Conservation (phyloP, 2,329 filamentous ascomycete species). For the Penicillium capsulatum region DNA sequence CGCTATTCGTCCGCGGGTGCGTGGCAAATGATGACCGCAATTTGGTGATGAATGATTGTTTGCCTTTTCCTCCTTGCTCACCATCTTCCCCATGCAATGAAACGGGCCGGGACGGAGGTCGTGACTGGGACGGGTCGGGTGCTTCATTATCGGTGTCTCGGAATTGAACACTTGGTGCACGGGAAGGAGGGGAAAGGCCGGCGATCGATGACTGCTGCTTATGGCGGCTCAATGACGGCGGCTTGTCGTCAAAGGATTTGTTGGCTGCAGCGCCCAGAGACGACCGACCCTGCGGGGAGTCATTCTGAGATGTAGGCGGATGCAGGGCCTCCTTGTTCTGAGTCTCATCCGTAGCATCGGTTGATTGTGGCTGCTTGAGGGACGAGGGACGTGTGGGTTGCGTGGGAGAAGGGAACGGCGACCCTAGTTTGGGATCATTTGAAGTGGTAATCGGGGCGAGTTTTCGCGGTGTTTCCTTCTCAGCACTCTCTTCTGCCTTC, state of each 20-base stretch:
- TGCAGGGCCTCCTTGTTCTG: slow-evolving; percentile 14
- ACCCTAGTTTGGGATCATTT: slow-evolving; percentile 22
- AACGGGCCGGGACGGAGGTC: slow-evolving; percentile 58
- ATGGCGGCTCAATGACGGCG: slow-evolving; percentile 19
- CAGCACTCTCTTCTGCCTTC: slow-evolving; percentile 14
- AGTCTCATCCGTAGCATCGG: slow-evolving; percentile 13
- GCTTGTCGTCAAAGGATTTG: slow-evolving; percentile 22
- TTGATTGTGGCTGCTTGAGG: slow-evolving; percentile 13
- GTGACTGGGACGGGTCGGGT: slow-evolving; percentile 50
- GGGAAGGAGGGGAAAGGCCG: slow-evolving; percentile 38
- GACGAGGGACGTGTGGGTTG: slow-evolving; percentile 19
- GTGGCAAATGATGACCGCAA: slow-evolving; percentile 60
- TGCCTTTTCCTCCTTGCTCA: slow-evolving; percentile 57
- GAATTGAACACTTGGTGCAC: slow-evolving; percentile 72
- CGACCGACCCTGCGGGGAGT: slow-evolving; percentile 17
- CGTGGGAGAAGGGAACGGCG: slow-evolving; percentile 30
- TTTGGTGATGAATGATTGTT: slow-evolving; percentile 69
- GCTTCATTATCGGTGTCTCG: slow-evolving; percentile 52
- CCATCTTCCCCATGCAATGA: slow-evolving; percentile 61
- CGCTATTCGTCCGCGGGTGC: slow-evolving; percentile 50
- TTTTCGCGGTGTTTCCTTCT: slow-evolving; percentile 18
- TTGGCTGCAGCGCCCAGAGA: slow-evolving; percentile 26
- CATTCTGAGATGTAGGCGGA: slow-evolving; percentile 15
- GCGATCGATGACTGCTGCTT: slow-evolving; percentile 24
- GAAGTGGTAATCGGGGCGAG: slow-evolving; percentile 19